phyloP scores from a whole-genome alignment of 2,329 filamentous ascomycete species.

The Aquanectria penicillioides region DNA sequence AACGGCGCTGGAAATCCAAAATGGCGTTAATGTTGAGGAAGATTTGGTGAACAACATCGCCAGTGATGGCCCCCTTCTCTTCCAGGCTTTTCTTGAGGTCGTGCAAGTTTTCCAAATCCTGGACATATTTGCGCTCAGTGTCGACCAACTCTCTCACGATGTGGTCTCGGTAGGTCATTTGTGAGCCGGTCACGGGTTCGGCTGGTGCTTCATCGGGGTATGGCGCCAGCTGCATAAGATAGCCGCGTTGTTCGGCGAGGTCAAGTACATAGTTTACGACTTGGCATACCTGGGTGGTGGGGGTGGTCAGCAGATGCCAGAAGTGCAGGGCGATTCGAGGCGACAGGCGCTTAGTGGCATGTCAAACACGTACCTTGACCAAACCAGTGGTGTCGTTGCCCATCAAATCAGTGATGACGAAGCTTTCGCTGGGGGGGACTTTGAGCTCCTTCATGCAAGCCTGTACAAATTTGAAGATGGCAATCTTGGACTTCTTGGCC shows the following conservation, averaged over 20 bases:
- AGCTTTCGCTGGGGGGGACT: conserved; percentile 83
- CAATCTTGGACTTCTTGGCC: conserved; percentile 83
- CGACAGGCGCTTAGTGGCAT: not conserved
- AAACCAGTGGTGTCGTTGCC: conserved; percentile 97
- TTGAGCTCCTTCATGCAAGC: conserved; percentile 86
- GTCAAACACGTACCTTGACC: conserved; percentile 86
- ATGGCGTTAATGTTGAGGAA: conserved; percentile 97
- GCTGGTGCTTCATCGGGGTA: conserved; percentile 64
- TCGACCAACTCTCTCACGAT: conserved; percentile 92
- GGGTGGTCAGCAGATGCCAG: not conserved
- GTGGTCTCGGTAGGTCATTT: conserved; percentile 82
- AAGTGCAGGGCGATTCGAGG: not conserved
- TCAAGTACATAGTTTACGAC: conserved; percentile 94
- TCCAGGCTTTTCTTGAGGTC: conserved; percentile 91
- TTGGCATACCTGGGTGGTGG: conserved; percentile 71
- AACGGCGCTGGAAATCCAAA: conserved; percentile 93
- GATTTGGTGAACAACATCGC: conserved; percentile 91
- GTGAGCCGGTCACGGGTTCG: conserved; percentile 63
- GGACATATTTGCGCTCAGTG: conserved; percentile 97
- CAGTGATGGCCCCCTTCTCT: conserved; percentile 85
- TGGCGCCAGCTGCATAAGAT: conserved; percentile 71
- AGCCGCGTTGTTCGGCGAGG: conserved; percentile 79
- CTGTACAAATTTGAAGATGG: conserved; percentile 92
- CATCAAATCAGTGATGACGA: conserved; percentile 91
- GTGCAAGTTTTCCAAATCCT: conserved; percentile 94